phyloP scores from a whole-genome alignment of 2,329 filamentous ascomycete species.

The Penicillium oxalicum region DNA sequence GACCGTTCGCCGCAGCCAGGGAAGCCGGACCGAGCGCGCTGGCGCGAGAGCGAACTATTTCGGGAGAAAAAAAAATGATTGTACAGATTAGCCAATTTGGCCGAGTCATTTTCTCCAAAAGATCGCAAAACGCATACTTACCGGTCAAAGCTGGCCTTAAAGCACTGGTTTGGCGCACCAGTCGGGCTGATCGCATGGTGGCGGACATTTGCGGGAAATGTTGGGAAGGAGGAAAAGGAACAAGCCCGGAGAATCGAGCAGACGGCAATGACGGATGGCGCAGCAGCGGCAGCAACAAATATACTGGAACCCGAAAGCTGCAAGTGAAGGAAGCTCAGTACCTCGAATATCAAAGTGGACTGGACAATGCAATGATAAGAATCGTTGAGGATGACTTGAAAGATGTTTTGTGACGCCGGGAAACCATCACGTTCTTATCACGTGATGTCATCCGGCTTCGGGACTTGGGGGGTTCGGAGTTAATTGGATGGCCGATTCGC shows the following conservation, averaged over 20 bases:
- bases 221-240: conserved; percentile 18
- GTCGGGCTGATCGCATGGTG: conserved; percentile 35
- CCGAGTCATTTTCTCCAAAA: background rate
- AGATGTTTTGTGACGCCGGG: conserved; percentile 14
- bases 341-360: background rate
- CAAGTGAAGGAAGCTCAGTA: background rate
- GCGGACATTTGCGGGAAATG: conserved; percentile 33
- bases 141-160: conserved; percentile 27
- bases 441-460: conserved; percentile 18
- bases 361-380: background rate
- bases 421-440: conserved; percentile 15
- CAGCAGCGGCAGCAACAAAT: conserved; percentile 10
- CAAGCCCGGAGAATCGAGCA: conserved; percentile 22
- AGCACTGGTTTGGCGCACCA: conserved; percentile 33
- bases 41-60: conserved; percentile 29
- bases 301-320: no score
- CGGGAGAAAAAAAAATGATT: background rate
- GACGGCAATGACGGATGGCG: conserved; percentile 6
- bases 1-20: conserved; percentile 27
- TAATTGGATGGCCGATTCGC: conserved; percentile 6
- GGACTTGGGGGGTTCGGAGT: conserved; percentile 11
- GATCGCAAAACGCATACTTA: conserved; percentile 11
- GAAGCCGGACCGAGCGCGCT: conserved; percentile 25
- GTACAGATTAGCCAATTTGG: no score
- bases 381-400: conserved; percentile 5